Conservation (phyloP, 306 rosid species). For the Begonia masoniana region DNA sequence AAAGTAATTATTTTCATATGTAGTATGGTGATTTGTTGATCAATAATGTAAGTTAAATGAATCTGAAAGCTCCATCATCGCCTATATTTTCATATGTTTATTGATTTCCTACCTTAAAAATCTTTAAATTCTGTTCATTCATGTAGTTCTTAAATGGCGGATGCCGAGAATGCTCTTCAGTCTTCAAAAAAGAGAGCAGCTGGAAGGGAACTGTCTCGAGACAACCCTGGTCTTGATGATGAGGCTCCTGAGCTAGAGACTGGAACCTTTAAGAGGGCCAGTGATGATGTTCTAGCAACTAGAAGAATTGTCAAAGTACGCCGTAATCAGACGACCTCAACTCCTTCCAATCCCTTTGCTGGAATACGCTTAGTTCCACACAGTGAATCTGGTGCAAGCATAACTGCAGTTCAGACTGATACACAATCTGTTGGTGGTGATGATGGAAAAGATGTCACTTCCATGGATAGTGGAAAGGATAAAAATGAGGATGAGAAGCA, state of each 20-base stretch:
- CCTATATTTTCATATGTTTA: no score
- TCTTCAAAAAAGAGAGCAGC: constrained; percentile 89
- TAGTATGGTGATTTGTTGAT: no score
- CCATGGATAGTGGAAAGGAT: constrained; percentile 17
- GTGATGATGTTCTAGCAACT: constrained; percentile 76
- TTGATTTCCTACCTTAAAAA: no score
- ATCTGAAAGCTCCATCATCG: no score
- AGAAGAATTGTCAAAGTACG: constrained; percentile 84
- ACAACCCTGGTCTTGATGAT: constrained; percentile 59
- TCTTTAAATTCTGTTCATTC: no score
- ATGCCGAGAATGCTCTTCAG: constrained; percentile 49
- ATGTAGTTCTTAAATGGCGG: constrained; percentile 44
- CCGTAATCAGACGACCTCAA: constrained; percentile 38
- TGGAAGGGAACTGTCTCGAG: constrained; percentile 73
- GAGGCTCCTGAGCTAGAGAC: constrained; percentile 49
- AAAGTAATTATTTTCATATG: no score
- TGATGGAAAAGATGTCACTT: constrained; percentile 13
- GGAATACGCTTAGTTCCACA: constrained; percentile 52
- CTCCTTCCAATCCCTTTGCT: constrained; percentile 77
- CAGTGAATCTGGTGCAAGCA: constrained; percentile 21
- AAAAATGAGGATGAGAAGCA: constrained; percentile 24
- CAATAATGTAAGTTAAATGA: no score
- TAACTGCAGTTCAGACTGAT: constrained; percentile 27
- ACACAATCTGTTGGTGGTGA: constrained; percentile 20
- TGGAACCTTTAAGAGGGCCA: constrained; percentile 89